Evolutionary conservation across 208 protist species (phyloP).

Genomic region (Angomonas ambiguus): DNA sequence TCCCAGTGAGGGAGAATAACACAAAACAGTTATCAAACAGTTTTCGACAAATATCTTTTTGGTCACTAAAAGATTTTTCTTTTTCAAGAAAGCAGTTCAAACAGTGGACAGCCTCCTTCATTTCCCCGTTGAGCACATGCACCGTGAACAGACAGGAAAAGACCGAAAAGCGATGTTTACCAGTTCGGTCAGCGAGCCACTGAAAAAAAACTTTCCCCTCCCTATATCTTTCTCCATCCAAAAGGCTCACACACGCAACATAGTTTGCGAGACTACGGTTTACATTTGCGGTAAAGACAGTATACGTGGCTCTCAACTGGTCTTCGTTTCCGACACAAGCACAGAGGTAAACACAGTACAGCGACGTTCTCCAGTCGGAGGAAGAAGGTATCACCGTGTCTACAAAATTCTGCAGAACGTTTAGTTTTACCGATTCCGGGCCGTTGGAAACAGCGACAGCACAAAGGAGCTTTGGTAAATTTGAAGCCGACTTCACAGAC

Average conservation of each 20-base stretch:
- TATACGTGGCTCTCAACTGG: not conserved
- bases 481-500: not conserved
- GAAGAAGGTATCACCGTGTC: not conserved
- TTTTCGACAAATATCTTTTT: not conserved
- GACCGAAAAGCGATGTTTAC: constrained; percentile 58
- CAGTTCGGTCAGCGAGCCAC: constrained; percentile 27
- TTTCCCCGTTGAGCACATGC: not conserved
- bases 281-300: not conserved
- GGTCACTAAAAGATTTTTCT: not conserved
- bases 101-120: not conserved
- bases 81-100: not conserved
- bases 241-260: not conserved
- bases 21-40: constrained; percentile 28
- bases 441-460: not conserved
- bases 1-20: constrained; percentile 41
- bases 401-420: not conserved
- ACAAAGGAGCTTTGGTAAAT: not conserved
- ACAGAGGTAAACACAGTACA: constrained; percentile 1
- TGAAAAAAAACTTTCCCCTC: not conserved
- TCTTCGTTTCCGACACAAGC: not conserved
- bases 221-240: not conserved
- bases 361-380: not conserved
- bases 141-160: constrained; percentile 10
- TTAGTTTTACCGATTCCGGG: not conserved
- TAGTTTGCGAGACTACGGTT: not conserved